Conservation (phyloP, 345 rosid genomes). For the Citrus medica region DNA sequence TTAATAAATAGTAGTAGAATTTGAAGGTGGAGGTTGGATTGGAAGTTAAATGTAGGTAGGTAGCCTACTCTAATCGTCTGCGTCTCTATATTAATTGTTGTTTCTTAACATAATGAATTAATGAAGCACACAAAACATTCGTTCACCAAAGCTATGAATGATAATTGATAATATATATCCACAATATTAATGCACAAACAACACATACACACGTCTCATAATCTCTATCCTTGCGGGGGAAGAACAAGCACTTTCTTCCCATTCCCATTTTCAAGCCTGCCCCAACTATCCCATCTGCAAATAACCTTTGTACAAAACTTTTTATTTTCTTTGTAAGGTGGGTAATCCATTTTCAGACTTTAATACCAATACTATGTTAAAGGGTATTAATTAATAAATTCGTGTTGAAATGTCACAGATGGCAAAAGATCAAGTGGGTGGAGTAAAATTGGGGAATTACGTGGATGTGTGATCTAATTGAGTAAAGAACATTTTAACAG, state of each 20-base stretch:
- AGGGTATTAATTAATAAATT: not conserved
- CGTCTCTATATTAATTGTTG: not conserved
- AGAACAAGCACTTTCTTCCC: not conserved
- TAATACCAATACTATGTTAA: not conserved
- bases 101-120: not conserved
- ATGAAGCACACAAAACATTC: not conserved
- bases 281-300: conserved; percentile 31
- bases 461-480: conserved; percentile 1
- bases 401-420: not conserved
- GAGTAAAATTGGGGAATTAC: not conserved
- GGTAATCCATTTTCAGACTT: not conserved
- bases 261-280: conserved; percentile 30
- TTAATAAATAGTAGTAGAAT: not conserved
- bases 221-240: not conserved
- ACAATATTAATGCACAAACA: not conserved
- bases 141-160: conserved; percentile 14
- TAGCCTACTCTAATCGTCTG: conserved; percentile 34
- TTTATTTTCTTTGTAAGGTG: not conserved
- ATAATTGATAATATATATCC: not conserved
- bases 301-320: not conserved
- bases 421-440: not conserved
- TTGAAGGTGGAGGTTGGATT: conserved; percentile 19
- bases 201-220: not conserved
- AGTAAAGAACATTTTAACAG: not conserved
- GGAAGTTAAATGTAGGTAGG: conserved; percentile 37